Evolutionary conservation across 129 eudicot species (phyloP).

Genomic region (Helichrysum umbraculigerum): DNA sequence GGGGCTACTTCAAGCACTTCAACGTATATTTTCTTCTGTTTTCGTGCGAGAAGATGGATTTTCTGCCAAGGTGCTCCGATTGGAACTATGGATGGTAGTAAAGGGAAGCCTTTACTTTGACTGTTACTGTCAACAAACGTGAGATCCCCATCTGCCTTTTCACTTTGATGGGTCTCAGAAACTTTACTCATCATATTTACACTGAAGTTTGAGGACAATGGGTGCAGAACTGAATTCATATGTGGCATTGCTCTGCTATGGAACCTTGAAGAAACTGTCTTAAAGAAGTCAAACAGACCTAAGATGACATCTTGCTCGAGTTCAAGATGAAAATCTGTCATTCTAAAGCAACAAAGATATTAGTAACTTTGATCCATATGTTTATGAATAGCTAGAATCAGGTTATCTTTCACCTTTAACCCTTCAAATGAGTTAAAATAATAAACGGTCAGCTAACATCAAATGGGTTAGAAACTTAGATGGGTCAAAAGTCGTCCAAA

Average conservation of each 20-base stretch:
- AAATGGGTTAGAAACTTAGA: background rate
- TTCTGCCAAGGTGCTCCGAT: slow-evolving; percentile 99
- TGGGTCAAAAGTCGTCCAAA: background rate
- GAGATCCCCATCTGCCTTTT: slow-evolving; percentile 31
- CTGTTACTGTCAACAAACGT: slow-evolving; percentile 29
- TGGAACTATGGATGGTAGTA: slow-evolving; percentile 61
- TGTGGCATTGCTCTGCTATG: slow-evolving; percentile 42
- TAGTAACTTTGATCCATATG: slow-evolving; percentile 8
- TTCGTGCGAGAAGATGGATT: slow-evolving; percentile 68
- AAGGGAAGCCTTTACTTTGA: slow-evolving; percentile 28
- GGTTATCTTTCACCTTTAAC: background rate
- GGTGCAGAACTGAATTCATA: slow-evolving; percentile 40
- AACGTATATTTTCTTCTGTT: slow-evolving; percentile 84
- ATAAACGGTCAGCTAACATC: background rate
- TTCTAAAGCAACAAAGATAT: slow-evolving; percentile 48
- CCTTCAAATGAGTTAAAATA: background rate
- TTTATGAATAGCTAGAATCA: background rate
- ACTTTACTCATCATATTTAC: slow-evolving; percentile 30
- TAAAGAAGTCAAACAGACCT: slow-evolving; percentile 61
- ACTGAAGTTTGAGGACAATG: slow-evolving; percentile 43
- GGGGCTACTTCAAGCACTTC: slow-evolving; percentile 85
- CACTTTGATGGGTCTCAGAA: slow-evolving; percentile 28
- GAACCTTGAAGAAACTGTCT: slow-evolving; percentile 57
- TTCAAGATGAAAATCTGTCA: slow-evolving; percentile 84
- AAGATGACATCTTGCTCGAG: slow-evolving; percentile 93